Evolutionary conservation across 2,329 filamentous ascomycete genomes (phyloP).

Genomic region (Cercospora sp.): DNA sequence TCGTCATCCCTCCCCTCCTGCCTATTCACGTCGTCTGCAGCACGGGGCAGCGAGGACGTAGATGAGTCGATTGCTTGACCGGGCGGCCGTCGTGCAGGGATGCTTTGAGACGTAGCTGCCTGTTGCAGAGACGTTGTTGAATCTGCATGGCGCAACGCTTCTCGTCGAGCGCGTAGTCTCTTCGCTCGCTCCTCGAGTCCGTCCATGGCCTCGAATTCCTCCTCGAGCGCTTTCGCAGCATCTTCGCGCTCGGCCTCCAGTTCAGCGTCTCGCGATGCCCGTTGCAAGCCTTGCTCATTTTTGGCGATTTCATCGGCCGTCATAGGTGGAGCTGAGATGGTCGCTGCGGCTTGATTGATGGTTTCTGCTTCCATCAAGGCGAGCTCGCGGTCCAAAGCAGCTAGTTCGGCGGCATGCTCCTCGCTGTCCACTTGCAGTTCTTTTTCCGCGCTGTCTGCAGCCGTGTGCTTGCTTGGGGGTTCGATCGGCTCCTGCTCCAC

Average conservation of each 20-base stretch:
- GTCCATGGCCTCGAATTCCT: constrained; percentile 55
- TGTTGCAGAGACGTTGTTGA: not conserved
- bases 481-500: constrained; percentile 12
- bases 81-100: not conserved
- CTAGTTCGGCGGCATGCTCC: constrained; percentile 46
- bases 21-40: not conserved
- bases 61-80: not conserved
- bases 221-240: constrained; percentile 46
- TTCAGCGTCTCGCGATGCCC: constrained; percentile 46
- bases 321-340: constrained; percentile 50
- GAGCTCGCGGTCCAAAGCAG: constrained; percentile 82
- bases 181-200: constrained; percentile 48
- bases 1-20: not conserved
- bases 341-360: constrained; percentile 29
- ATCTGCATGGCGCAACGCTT: constrained; percentile 39
- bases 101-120: not conserved
- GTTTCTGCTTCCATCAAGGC: constrained; percentile 44
- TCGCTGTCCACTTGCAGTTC: constrained; percentile 22
- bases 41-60: not conserved
- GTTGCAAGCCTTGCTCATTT: constrained; percentile 47
- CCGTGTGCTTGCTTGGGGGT: constrained; percentile 35
- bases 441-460: not conserved
- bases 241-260: constrained; percentile 52
- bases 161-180: constrained; percentile 48
- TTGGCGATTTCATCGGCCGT: constrained; percentile 49